Conservation (phyloP, 2,329 filamentous ascomycete genomes). For the Arthrinium phaeospermum region DNA sequence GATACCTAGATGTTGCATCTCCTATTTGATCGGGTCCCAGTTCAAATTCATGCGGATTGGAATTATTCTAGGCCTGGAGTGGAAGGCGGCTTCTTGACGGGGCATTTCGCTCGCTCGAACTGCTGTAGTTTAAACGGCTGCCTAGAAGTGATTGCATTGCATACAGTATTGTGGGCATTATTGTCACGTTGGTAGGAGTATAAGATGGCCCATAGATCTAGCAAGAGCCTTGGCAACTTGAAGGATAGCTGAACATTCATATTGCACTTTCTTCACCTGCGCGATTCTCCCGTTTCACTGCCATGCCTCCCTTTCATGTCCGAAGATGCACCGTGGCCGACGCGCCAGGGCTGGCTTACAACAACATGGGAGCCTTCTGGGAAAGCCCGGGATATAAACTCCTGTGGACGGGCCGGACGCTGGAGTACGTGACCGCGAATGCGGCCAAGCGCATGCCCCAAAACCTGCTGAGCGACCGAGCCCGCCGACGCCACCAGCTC, state of each 20-base stretch:
- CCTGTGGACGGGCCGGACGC: conserved; percentile 24
- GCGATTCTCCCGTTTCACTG: too few species aligned
- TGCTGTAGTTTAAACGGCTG: neutral
- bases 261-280: neutral
- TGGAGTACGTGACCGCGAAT: conserved; percentile 26
- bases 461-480: conserved; percentile 28
- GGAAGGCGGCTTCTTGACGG: neutral
- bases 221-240: neutral
- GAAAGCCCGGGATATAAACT: conserved; percentile 28
- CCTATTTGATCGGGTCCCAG: neutral
- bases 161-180: neutral
- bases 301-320: conserved; percentile 23
- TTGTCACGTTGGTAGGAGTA: neutral
- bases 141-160: neutral
- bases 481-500: conserved; percentile 29
- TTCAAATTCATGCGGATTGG: too few species aligned
- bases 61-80: neutral
- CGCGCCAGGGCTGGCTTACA: conserved; percentile 25
- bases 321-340: conserved; percentile 27
- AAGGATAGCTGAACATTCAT: neutral
- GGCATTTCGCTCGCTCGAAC: neutral
- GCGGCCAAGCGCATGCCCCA: conserved; percentile 27
- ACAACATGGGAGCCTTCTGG: conserved; percentile 33
- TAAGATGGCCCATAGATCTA: neutral
- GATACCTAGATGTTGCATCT: neutral